Evolutionary conservation across 2,329 filamentous ascomycete species (phyloP).

Genomic region (Stemphylium vesicarium): DNA sequence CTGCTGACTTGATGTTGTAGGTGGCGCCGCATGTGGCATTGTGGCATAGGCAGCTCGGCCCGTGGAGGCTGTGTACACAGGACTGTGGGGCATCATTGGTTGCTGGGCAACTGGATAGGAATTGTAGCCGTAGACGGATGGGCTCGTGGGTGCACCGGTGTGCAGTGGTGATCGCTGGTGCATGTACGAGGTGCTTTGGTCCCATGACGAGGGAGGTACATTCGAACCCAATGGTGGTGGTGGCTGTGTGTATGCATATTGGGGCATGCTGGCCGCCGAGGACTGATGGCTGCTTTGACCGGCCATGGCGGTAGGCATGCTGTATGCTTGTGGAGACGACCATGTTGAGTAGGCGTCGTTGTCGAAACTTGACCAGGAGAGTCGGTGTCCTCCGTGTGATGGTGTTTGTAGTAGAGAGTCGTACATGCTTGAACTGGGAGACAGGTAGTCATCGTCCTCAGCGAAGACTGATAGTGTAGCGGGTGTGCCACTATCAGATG

Average conservation of each 20-base stretch:
- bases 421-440: conserved; percentile 21
- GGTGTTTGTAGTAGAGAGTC: conserved; percentile 25
- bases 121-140: conserved; percentile 17
- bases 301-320: conserved; percentile 13
- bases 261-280: conserved; percentile 5
- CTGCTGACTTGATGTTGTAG: conserved; percentile 20
- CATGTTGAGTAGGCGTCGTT: conserved; percentile 28
- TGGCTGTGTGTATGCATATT: conserved; percentile 20
- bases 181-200: conserved; percentile 27
- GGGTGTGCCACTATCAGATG: conserved; percentile 27
- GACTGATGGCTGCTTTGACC: conserved; percentile 16
- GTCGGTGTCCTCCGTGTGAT: conserved; percentile 25
- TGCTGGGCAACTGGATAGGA: conserved; percentile 22
- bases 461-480: conserved; percentile 17
- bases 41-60: conserved; percentile 18
- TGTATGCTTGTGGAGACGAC: conserved; percentile 32
- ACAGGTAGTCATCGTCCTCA: conserved; percentile 28
- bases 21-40: conserved; percentile 9
- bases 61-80: conserved; percentile 22
- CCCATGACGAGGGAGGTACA: conserved; percentile 19
- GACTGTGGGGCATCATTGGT: conserved; percentile 20
- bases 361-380: conserved; percentile 31
- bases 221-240: conserved; percentile 14
- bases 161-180: conserved; percentile 22
- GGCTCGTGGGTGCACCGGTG: conserved; percentile 16